phyloP scores from a whole-genome alignment of 31 red algal species.

The Asparagopsis taxiformis region DNA sequence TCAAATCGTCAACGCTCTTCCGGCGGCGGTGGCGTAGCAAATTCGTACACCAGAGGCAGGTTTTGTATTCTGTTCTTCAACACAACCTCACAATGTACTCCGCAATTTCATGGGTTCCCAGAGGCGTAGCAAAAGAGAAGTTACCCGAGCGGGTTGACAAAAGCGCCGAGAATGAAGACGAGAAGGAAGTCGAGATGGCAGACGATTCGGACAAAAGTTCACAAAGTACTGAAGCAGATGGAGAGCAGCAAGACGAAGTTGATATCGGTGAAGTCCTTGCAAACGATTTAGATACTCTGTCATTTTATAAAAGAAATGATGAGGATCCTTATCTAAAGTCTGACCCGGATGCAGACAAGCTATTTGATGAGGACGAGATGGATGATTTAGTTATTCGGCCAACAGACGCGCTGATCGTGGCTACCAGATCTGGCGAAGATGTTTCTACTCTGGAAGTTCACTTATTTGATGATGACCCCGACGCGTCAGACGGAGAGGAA shows the following conservation, averaged over 20 bases:
- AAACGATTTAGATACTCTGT: slow-evolving; percentile 62
- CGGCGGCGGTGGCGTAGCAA: slow-evolving; percentile 13
- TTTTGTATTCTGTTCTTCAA: neutral
- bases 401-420: slow-evolving; percentile 79
- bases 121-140: slow-evolving; percentile 62
- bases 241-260: slow-evolving; percentile 34
- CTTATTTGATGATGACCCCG: slow-evolving; percentile 81
- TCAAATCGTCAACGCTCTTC: too few species aligned
- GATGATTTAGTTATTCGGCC: slow-evolving; percentile 80
- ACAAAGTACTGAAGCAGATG: slow-evolving; percentile 3
- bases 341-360: slow-evolving; percentile 44
- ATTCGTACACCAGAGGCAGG: neutral
- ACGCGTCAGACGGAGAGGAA: slow-evolving; percentile 40
- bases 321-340: slow-evolving; percentile 65
- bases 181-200: neutral
- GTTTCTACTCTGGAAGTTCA: slow-evolving; percentile 75
- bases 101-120: slow-evolving; percentile 80
- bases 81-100: slow-evolving; percentile 37
- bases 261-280: slow-evolving; percentile 80
- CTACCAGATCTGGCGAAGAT: slow-evolving; percentile 80
- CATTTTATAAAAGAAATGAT: slow-evolving; percentile 66
- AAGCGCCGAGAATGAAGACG: slow-evolving; percentile 26
- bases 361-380: slow-evolving; percentile 89
- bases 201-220: neutral
- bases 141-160: slow-evolving; percentile 23